These are phyloP conservation scores for Cyclostephanos tholiformis DNA, from an alignment of 108 stramenopile species.

Conservation along the genomic window DNA sequence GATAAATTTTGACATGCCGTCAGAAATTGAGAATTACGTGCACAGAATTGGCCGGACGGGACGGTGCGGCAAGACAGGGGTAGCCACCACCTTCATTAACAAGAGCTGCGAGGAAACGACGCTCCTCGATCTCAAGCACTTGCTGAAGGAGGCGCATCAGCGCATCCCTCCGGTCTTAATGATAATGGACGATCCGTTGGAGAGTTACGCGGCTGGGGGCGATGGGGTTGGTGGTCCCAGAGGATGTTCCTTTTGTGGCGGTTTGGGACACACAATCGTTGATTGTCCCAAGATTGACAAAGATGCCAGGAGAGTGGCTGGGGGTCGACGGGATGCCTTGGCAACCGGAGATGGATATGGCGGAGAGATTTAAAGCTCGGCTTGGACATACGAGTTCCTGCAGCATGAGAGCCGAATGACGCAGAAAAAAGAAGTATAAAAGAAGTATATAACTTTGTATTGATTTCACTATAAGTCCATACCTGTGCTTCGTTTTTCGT, in stretches of 20 bases:
- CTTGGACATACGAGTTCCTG: neutral
- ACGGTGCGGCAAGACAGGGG: slow-evolving; percentile 98
- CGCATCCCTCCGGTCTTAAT: slow-evolving; percentile 97
- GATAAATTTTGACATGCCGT: slow-evolving; percentile 99
- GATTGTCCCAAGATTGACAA: slow-evolving; percentile 99
- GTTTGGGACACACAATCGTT: slow-evolving; percentile 97
- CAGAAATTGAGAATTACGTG: slow-evolving; percentile 97
- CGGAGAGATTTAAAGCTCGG: slow-evolving; percentile 64
- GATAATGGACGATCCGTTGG: slow-evolving; percentile 97
- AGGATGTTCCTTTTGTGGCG: slow-evolving; percentile 99
- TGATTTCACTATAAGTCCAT: no score
- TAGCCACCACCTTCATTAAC: slow-evolving; percentile 99
- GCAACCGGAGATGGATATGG: slow-evolving; percentile 89
- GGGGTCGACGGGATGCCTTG: slow-evolving; percentile 89
- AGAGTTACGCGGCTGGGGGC: slow-evolving; percentile 40
- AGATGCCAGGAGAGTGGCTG: slow-evolving; percentile 91
- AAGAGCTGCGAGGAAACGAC: slow-evolving; percentile 92
- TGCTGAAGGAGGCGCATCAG: slow-evolving; percentile 97
- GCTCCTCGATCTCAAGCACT: slow-evolving; percentile 95
- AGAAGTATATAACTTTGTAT: no score
- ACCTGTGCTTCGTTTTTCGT: no score
- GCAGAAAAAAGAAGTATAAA: no score
- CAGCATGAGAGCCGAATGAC: no score
- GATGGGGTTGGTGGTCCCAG: slow-evolving; percentile 69
- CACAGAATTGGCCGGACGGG: slow-evolving; percentile 99